Percentiles rank a stretch among this genome's conserved stretches.
phyloP scores from a whole-genome alignment of 192 early-diverging fungal genomes.

The Allomyces macrogynus region DNA sequence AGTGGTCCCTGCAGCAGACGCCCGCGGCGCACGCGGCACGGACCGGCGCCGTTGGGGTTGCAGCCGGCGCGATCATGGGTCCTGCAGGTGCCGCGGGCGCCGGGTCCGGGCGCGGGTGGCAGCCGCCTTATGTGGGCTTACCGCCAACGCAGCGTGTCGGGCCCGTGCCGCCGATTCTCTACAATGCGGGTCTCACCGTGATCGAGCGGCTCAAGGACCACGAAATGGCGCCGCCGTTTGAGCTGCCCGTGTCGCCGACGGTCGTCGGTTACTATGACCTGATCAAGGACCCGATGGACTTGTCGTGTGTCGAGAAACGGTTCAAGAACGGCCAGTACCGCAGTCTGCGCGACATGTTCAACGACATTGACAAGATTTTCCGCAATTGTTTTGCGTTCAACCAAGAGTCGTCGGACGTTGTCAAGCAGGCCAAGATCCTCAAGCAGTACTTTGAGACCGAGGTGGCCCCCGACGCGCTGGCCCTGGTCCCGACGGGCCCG shows the following conservation, averaged over 20 bases:
- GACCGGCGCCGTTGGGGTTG: too few species aligned
- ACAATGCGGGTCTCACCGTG: background rate
- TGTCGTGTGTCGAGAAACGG: background rate
- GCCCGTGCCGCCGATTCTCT: background rate
- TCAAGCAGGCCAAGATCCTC: background rate
- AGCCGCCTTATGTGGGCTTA: background rate
- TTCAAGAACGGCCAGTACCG: background rate
- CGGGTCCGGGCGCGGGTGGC: background rate
- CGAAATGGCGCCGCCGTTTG: background rate
- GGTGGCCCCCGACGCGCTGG: background rate
- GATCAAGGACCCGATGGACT: background rate
- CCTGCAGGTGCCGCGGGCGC: background rate
- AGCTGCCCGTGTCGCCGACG: background rate
- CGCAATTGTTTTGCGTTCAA: background rate
- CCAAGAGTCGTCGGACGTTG: background rate
- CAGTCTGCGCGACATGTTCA: background rate
- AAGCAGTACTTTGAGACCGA: background rate
- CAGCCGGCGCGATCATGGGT: too few species aligned
- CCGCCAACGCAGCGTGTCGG: background rate
- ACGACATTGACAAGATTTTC: background rate
- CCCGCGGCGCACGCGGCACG: too few species aligned
- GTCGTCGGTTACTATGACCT: background rate
- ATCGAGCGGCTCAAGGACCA: background rate
- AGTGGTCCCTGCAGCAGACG: background rate
- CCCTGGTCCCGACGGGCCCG: background rate